A percentile compares a stretch with the other conserved stretches of the same genome.
Evolutionary conservation across 257 asterid genomes (phyloP).

Genomic region (Rauvolfia tetraphylla): DNA sequence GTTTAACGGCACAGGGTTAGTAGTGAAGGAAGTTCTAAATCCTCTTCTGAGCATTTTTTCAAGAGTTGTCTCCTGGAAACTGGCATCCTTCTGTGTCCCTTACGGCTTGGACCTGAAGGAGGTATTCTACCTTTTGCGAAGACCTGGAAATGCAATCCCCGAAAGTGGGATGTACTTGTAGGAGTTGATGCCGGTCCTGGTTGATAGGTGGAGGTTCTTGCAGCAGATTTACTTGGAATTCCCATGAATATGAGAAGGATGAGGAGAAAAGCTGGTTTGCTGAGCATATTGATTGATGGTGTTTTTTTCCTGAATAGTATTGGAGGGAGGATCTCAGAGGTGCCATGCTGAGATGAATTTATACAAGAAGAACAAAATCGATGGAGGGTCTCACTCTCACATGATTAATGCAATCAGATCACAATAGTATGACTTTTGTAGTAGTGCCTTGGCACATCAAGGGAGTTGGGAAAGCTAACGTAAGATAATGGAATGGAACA

Average conservation of each 20-base stretch:
- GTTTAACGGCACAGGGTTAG: no score
- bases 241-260: background rate
- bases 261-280: background rate
- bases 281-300: background rate
- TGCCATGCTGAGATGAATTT: background rate
- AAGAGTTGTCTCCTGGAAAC: background rate
- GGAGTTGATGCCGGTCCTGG: background rate
- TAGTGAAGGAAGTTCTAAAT: no score
- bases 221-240: background rate
- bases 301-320: no score
- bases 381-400: background rate
- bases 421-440: background rate
- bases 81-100: constrained; percentile 4
- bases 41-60: background rate
- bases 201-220: background rate
- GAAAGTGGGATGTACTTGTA: no score
- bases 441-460: constrained; percentile 6
- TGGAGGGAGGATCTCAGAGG: background rate
- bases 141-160: background rate
- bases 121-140: background rate
- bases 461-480: background rate
- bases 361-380: background rate
- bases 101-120: constrained; percentile 14
- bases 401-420: background rate
- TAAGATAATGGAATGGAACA: background rate